These are phyloP conservation scores for Porodaedalea pini DNA, from an alignment of 1,284 basidiomycete genomes.

Conservation along the genomic window DNA sequence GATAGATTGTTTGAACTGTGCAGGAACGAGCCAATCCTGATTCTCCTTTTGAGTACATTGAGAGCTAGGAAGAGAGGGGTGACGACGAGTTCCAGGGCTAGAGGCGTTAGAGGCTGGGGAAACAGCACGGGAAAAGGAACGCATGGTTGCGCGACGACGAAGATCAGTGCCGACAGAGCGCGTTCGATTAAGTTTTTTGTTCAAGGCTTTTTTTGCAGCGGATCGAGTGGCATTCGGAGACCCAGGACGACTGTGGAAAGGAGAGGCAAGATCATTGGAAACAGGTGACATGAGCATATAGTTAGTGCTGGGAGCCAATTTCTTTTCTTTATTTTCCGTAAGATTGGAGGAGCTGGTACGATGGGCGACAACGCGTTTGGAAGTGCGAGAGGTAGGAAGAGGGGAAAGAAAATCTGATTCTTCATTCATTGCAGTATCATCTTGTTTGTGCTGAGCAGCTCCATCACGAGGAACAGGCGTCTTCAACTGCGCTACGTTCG, in stretches of 20 bases:
- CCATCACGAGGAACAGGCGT: conserved; percentile 16
- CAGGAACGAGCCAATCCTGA: conserved; percentile 16
- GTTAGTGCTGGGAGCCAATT: not conserved
- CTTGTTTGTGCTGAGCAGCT: not conserved
- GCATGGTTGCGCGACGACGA: conserved; percentile 18
- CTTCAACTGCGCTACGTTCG: conserved; percentile 13
- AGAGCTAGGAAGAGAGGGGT: conserved; percentile 14
- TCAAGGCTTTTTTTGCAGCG: conserved; percentile 21
- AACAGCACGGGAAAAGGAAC: conserved; percentile 17
- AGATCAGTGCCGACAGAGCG: conserved; percentile 27
- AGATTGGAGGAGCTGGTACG: conserved; percentile 26
- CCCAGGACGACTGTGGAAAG: conserved; percentile 40
- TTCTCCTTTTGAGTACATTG: conserved; percentile 9
- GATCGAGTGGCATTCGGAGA: conserved; percentile 35
- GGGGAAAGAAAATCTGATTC: conserved; percentile 34
- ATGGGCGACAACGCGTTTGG: conserved; percentile 18
- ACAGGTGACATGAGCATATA: conserved; percentile 2
- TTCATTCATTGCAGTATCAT: conserved; percentile 8
- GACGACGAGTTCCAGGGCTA: conserved; percentile 12
- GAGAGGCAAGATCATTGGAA: conserved; percentile 33
- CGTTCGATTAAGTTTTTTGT: conserved; percentile 31
- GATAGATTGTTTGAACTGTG: conserved; percentile 9
- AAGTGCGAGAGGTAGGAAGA: conserved; percentile 35
- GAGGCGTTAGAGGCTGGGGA: conserved; percentile 15
- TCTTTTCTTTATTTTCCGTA: conserved; percentile 41